Conservation (phyloP, 495 filamentous ascomycete species). For the Penicillium silybi region DNA sequence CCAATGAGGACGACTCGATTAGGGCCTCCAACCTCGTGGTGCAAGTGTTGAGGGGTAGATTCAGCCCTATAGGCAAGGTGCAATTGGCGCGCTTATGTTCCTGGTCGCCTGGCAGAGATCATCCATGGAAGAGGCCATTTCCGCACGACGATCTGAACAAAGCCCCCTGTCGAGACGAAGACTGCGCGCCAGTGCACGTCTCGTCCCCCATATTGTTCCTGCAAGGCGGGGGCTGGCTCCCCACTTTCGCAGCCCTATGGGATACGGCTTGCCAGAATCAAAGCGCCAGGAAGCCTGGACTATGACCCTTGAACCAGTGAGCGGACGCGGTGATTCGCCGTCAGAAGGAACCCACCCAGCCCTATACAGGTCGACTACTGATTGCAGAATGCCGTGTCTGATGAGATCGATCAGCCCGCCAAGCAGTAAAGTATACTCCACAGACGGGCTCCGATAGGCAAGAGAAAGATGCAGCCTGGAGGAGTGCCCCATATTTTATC, state of each 20-base stretch:
- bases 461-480: constrained; percentile 26
- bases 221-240: neutral
- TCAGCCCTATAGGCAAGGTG: constrained; percentile 22
- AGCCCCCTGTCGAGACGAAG: neutral
- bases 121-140: neutral
- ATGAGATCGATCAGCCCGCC: constrained; percentile 3
- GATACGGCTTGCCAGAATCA: neutral
- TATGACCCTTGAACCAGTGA: neutral
- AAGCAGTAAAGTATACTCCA: constrained; percentile 16
- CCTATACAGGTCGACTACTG: neutral
- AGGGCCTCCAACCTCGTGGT: constrained; percentile 1
- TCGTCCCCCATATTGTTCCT: no score
- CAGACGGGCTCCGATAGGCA: constrained; percentile 13
- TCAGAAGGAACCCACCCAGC: neutral
- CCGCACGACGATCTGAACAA: neutral
- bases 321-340: neutral
- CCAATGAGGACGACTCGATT: neutral
- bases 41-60: constrained; percentile 14
- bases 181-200: neutral
- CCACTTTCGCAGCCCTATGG: neutral
- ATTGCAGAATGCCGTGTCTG: constrained; percentile 8
- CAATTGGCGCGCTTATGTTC: constrained; percentile 12
- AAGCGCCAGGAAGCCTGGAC: neutral
- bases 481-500: constrained; percentile 19
- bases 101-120: neutral